Percentiles rank a stretch among this genome's conserved stretches.
Evolutionary conservation across 768 basidiomycete genomes (phyloP).

Genomic region (Boletus pseudo-olivaceus): DNA sequence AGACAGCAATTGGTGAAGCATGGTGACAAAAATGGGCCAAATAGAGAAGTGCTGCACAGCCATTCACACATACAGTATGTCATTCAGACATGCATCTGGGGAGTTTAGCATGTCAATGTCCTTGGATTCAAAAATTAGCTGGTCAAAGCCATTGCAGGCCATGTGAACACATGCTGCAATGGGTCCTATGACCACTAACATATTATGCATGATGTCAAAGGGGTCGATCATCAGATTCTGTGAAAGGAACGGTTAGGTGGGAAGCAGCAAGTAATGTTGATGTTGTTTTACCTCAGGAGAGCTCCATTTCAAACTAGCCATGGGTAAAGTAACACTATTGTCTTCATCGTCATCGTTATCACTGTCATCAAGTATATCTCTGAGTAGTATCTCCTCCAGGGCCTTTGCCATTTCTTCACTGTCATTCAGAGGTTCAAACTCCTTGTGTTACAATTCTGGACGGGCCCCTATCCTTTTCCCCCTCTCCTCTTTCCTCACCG

Average conservation of each 20-base stretch:
- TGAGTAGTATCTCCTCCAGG: too few relatives aligned
- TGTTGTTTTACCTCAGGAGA: not conserved
- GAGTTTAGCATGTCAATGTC: not conserved
- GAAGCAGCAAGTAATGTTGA: not conserved
- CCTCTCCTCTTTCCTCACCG: too few relatives aligned
- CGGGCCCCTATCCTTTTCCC: too few relatives aligned
- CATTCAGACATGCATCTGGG: not conserved
- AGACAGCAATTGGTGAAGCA: not conserved
- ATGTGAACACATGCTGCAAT: not conserved
- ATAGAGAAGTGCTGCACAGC: not conserved
- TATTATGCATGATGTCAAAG: not conserved
- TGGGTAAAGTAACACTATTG: not conserved
- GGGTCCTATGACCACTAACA: not conserved
- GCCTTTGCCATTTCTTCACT: too few relatives aligned
- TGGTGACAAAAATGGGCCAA: not conserved
- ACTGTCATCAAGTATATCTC: too few relatives aligned
- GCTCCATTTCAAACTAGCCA: not conserved
- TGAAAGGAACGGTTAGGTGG: not conserved
- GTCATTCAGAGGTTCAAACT: too few relatives aligned
- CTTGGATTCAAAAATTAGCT: not conserved
- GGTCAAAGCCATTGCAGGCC: not conserved
- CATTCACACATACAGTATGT: not conserved
- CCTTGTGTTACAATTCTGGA: too few relatives aligned
- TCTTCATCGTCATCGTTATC: not conserved
- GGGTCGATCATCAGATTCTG: not conserved